phyloP scores from a whole-genome alignment of 306 rosid species.

The Cucumis sativus region Cucumber_9930_V3 NC_026658.2:17442501-17443000 shows the following conservation, averaged over 20 bases:
- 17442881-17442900: no score
- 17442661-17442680: not conserved
- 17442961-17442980: no score
- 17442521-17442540: slow-evolving; percentile 21
- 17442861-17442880: no score
- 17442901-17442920: no score
- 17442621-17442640: not conserved
- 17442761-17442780: not conserved
- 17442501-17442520: slow-evolving; percentile 30
- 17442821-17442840: no score
- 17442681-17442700: no score
- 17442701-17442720: not conserved
- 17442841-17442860: no score
- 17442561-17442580: not conserved
- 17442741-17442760: not conserved
- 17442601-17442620: not conserved
- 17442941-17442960: no score
- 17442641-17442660: not conserved
- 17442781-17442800: not conserved
- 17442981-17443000: no score
- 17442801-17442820: no score
- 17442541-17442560: not conserved
- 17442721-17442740: not conserved
- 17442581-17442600: not conserved
- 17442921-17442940: no score